These are phyloP conservation scores for Aspergillus texensis DNA, from an alignment of 2,329 filamentous ascomycete genomes.

Conservation along the genomic window DNA sequence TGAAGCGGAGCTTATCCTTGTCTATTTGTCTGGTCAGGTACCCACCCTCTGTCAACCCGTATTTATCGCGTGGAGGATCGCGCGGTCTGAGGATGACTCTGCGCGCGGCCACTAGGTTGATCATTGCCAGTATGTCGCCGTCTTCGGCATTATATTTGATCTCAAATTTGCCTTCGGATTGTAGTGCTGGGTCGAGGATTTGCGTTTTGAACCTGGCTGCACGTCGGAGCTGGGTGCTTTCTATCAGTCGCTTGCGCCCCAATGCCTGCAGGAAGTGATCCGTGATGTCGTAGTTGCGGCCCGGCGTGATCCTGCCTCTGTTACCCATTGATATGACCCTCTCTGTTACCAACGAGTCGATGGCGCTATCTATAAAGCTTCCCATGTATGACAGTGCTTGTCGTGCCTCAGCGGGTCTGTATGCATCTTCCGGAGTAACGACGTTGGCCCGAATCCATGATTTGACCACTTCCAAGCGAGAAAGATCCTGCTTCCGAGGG, in stretches of 20 bases:
- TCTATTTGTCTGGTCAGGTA: conserved; percentile 53
- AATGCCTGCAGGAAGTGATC: conserved; percentile 44
- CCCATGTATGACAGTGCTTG: conserved; percentile 36
- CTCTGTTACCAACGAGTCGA: conserved; percentile 44
- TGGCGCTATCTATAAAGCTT: conserved; percentile 39
- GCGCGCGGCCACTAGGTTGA: conserved; percentile 44
- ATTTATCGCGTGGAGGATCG: conserved; percentile 47
- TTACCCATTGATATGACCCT: conserved; percentile 44
- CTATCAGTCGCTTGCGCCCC: conserved; percentile 45
- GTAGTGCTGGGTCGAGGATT: conserved; percentile 44
- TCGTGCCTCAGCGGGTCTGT: conserved; percentile 41
- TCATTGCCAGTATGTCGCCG: conserved; percentile 46
- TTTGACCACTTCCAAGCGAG: conserved; percentile 43
- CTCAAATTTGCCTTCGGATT: conserved; percentile 30
- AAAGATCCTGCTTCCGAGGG: conserved; percentile 22
- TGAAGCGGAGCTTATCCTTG: conserved; percentile 46
- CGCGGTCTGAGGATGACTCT: conserved; percentile 39
- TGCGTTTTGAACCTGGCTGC: conserved; percentile 47
- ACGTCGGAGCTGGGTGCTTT: conserved; percentile 41
- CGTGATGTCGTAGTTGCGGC: conserved; percentile 49
- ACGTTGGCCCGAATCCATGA: conserved; percentile 54
- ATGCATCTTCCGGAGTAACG: conserved; percentile 46
- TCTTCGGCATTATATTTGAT: conserved; percentile 44
- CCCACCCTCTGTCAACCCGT: conserved; percentile 49
- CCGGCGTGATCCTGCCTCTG: conserved; percentile 42